Evolutionary conservation across 176 grass and related monocot species (phyloP).

Genomic region (Dactylis glomerata): DNA sequence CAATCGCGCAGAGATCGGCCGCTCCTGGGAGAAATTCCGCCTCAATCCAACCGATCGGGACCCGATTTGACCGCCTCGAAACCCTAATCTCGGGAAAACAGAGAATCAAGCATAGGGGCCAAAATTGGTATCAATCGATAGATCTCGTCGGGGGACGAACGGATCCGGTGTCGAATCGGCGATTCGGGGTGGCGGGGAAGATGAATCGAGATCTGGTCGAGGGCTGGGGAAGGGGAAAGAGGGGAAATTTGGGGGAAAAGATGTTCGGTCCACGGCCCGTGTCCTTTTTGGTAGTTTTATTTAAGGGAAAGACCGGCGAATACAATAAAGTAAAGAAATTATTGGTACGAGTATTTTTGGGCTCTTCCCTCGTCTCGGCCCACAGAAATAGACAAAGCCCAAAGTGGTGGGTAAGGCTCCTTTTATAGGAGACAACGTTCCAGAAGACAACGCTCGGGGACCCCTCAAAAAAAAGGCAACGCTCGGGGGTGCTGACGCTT

Average conservation of each 20-base stretch:
- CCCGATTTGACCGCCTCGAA: constrained; percentile 10
- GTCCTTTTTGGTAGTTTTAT: constrained; percentile 25
- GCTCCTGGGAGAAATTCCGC: not conserved
- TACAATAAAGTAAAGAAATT: constrained; percentile 27
- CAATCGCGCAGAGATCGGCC: not conserved
- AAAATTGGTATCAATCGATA: constrained; percentile 28
- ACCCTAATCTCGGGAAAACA: constrained; percentile 39
- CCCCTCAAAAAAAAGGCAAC: no score
- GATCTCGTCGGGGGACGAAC: constrained; percentile 12
- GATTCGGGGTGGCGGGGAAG: not conserved
- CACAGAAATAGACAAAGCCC: not conserved
- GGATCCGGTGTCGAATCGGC: constrained; percentile 10
- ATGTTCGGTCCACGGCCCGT: constrained; percentile 35
- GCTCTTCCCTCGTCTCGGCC: not conserved
- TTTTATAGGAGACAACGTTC: not conserved
- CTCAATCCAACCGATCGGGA: constrained; percentile 26
- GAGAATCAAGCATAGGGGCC: constrained; percentile 7
- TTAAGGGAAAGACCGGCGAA: constrained; percentile 1
- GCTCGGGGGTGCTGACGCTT: no score
- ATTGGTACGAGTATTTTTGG: not conserved
- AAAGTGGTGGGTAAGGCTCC: not conserved
- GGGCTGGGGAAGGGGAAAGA: not conserved
- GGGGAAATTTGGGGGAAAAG: constrained; percentile 40
- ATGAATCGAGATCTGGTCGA: constrained; percentile 34
- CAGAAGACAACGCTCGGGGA: not conserved